Percentiles rank a stretch among this genome's conserved stretches.
Evolutionary conservation across 1,284 basidiomycete genomes (phyloP).

Genomic region (Grifola frondosa): DNA sequence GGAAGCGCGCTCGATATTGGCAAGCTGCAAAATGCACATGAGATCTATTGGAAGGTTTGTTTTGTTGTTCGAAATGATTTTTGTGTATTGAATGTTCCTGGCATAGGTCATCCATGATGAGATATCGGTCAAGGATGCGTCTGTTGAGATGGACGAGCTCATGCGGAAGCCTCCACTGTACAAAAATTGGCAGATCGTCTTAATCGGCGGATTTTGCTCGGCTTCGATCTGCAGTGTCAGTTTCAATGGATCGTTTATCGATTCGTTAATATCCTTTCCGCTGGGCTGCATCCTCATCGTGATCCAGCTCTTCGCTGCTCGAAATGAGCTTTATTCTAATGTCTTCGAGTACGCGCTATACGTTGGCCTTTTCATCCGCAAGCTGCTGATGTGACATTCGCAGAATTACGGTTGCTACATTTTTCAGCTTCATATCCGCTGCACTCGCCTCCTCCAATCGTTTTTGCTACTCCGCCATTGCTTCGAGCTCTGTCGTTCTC

Average conservation of each 20-base stretch:
- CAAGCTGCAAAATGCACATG: constrained; percentile 76
- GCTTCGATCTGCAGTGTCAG: constrained; percentile 74
- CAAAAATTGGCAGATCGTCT: constrained; percentile 60
- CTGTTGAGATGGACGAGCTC: constrained; percentile 68
- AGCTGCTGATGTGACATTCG: background rate
- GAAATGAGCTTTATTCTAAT: constrained; percentile 84
- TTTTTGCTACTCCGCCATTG: constrained; percentile 87
- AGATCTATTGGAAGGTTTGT: constrained; percentile 77
- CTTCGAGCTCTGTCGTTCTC: constrained; percentile 82
- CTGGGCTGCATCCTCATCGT: constrained; percentile 78
- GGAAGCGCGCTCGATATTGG: constrained; percentile 72
- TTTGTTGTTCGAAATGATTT: background rate
- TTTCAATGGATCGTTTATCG: constrained; percentile 80
- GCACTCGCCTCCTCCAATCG: constrained; percentile 68
- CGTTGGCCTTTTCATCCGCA: background rate
- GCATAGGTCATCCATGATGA: constrained; percentile 83
- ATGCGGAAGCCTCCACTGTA: constrained; percentile 74
- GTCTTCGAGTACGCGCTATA: constrained; percentile 80
- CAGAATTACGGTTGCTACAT: constrained; percentile 76
- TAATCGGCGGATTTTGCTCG: constrained; percentile 84
- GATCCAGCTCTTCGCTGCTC: constrained; percentile 73
- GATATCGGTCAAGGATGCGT: constrained; percentile 80
- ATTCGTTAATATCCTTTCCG: constrained; percentile 74
- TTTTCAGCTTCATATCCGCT: constrained; percentile 81
- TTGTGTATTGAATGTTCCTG: background rate